Conservation (phyloP, 1,284 basidiomycete genomes). For the Volvariella volvacea region DNA sequence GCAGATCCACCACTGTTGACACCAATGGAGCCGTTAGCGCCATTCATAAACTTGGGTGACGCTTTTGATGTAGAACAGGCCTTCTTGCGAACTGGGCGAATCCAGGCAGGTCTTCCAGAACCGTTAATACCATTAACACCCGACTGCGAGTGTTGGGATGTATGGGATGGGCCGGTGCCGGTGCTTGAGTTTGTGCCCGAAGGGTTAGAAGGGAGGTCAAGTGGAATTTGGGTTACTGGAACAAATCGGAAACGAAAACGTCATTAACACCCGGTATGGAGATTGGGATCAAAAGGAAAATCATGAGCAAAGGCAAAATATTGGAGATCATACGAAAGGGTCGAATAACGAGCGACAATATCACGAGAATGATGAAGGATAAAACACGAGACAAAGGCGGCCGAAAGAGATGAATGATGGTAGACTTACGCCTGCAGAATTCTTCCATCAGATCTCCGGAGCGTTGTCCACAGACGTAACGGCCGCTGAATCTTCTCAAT, state of each 20-base stretch:
- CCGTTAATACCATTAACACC: constrained; percentile 32
- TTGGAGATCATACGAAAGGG: constrained; percentile 6
- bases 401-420: constrained; percentile 6
- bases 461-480: constrained; percentile 80
- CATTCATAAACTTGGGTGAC: too few relatives aligned
- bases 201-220: constrained; percentile 56
- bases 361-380: not conserved
- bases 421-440: constrained; percentile 78
- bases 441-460: constrained; percentile 90
- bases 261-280: too few relatives aligned
- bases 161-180: not conserved
- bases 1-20: too few relatives aligned
- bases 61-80: constrained; percentile 33
- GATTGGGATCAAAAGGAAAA: constrained; percentile 4
- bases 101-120: constrained; percentile 69
- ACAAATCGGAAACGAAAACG: not conserved
- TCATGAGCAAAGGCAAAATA: constrained; percentile 9
- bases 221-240: constrained; percentile 82
- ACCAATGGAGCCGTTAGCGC: not conserved
- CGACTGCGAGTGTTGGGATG: not conserved
- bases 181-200: constrained; percentile 10
- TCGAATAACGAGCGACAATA: constrained; percentile 7
- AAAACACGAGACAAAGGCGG: not conserved
- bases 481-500: constrained; percentile 70
- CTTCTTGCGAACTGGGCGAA: constrained; percentile 80